Conservation (phyloP, 106 monocot genomes). For the Chionographis japonica region DNA sequence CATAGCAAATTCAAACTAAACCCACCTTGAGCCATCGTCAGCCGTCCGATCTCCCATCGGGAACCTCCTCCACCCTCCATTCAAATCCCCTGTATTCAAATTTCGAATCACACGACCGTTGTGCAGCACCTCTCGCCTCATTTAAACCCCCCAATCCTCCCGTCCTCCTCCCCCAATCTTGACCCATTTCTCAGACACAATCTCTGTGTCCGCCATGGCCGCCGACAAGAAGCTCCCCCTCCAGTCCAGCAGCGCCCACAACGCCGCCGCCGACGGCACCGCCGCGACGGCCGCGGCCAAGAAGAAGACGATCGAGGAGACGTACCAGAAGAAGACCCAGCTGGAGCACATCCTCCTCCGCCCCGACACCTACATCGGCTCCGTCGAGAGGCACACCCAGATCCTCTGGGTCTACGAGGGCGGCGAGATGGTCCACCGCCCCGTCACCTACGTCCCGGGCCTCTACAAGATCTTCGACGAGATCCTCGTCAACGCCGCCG, state of each 20-base stretch:
- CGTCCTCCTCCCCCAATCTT: background rate
- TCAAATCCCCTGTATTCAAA: slow-evolving; percentile 10
- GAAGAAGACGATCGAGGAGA: slow-evolving; percentile 82
- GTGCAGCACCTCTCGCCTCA: background rate
- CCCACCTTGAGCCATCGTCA: too few relatives aligned
- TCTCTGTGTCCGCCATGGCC: slow-evolving; percentile 51
- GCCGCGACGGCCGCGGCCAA: background rate
- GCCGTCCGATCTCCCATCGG: too few relatives aligned
- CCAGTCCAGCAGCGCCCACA: slow-evolving; percentile 63
- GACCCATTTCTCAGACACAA: slow-evolving; percentile 18
- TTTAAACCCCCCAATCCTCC: background rate
- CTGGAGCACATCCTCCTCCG: slow-evolving; percentile 99
- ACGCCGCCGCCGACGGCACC: slow-evolving; percentile 23
- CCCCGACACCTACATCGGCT: slow-evolving; percentile 96
- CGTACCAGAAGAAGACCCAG: slow-evolving; percentile 98
- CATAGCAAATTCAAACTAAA: too few relatives aligned
- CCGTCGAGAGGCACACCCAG: slow-evolving; percentile 88
- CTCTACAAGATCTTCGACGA: slow-evolving; percentile 99
- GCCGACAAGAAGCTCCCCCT: slow-evolving; percentile 58
- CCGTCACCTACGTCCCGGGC: slow-evolving; percentile 84
- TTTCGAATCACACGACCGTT: slow-evolving; percentile 23
- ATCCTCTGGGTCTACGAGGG: slow-evolving; percentile 81
- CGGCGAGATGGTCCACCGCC: slow-evolving; percentile 61
- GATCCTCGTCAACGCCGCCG: slow-evolving; percentile 99
- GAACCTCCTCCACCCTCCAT: too few relatives aligned